These are phyloP conservation scores for Neofusicoccum ribis DNA, from an alignment of 2,329 filamentous ascomycete genomes.

Conservation along the genomic window DNA sequence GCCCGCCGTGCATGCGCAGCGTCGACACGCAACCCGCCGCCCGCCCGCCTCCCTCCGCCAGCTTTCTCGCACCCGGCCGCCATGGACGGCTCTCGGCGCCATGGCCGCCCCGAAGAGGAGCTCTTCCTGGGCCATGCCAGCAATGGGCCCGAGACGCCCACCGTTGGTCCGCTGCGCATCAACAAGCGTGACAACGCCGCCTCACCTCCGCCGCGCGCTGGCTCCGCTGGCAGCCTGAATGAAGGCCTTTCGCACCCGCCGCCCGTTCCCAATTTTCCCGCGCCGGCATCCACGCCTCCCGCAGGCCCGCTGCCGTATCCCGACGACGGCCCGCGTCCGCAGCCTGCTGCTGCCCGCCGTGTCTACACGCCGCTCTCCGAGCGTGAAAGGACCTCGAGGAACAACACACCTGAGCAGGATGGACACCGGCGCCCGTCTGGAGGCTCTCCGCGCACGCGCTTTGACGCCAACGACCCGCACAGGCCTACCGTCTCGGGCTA, in stretches of 20 bases:
- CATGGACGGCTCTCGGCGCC: conserved; percentile 51
- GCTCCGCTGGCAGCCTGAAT: conserved; percentile 66
- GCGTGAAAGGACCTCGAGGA: conserved; percentile 34
- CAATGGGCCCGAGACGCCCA: conserved; percentile 65
- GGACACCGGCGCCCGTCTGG: conserved; percentile 33
- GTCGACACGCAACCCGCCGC: neutral
- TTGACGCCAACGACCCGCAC: conserved; percentile 51
- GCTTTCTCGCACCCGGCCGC: neutral
- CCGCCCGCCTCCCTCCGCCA: neutral
- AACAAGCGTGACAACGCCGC: conserved; percentile 65
- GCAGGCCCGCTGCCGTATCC: conserved; percentile 49
- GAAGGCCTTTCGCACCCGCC: conserved; percentile 34
- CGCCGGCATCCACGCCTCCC: conserved; percentile 50
- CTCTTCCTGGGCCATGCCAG: conserved; percentile 65
- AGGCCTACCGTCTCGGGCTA: conserved; percentile 50
- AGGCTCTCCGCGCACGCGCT: conserved; percentile 41
- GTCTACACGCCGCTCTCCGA: conserved; percentile 40
- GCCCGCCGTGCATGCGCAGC: conserved; percentile 3
- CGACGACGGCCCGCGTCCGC: conserved; percentile 39
- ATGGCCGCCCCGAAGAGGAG: conserved; percentile 75
- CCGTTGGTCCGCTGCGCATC: conserved; percentile 80
- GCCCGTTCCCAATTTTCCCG: conserved; percentile 65
- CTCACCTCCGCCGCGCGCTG: conserved; percentile 52
- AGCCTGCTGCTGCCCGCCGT: conserved; percentile 26
- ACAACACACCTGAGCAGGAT: conserved; percentile 34